Evolutionary conservation across 1,139 yeast species (phyloP).

Genomic region (Pichia sp.): DNA sequence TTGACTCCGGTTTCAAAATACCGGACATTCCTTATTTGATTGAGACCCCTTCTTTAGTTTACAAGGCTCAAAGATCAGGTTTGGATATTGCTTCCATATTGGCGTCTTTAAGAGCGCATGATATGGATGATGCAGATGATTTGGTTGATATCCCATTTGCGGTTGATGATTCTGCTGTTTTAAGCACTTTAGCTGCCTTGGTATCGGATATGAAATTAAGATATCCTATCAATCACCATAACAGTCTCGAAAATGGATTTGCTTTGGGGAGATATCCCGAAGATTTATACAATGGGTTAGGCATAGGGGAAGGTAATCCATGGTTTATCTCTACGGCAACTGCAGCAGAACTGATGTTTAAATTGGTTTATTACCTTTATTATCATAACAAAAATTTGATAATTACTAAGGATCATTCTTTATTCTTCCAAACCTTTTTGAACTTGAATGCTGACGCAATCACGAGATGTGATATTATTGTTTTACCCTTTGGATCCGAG

Average conservation of each 20-base stretch:
- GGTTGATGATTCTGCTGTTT: conserved; percentile 42
- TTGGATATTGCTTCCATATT: conserved; percentile 73
- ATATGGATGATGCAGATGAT: conserved; percentile 28
- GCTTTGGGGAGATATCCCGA: conserved; percentile 93
- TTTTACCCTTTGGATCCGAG: conserved; percentile 36
- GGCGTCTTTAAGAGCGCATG: conserved; percentile 61
- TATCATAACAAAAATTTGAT: conserved; percentile 26
- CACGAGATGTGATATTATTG: conserved; percentile 14
- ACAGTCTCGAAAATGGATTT: conserved; percentile 42
- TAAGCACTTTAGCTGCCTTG: conserved; percentile 52
- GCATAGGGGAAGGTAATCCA: conserved; percentile 76
- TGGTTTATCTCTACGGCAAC: conserved; percentile 89
- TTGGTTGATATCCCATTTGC: conserved; percentile 45
- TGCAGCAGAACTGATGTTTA: conserved; percentile 55
- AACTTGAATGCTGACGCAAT: conserved; percentile 11
- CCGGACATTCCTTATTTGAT: conserved; percentile 44
- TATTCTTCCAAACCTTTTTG: conserved; percentile 16
- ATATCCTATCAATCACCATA: conserved; percentile 62
- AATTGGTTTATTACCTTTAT: conserved; percentile 29
- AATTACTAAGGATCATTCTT: conserved; percentile 24
- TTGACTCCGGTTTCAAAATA: conserved; percentile 39
- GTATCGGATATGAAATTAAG: conserved; percentile 60
- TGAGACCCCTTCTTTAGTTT: conserved; percentile 51
- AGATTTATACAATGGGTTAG: conserved; percentile 79
- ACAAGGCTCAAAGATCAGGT: conserved; percentile 47